Base-by-base conservation (phyloP, 2,329 filamentous ascomycete genomes). In the Pseudogymnoascus sp. region DNA sequence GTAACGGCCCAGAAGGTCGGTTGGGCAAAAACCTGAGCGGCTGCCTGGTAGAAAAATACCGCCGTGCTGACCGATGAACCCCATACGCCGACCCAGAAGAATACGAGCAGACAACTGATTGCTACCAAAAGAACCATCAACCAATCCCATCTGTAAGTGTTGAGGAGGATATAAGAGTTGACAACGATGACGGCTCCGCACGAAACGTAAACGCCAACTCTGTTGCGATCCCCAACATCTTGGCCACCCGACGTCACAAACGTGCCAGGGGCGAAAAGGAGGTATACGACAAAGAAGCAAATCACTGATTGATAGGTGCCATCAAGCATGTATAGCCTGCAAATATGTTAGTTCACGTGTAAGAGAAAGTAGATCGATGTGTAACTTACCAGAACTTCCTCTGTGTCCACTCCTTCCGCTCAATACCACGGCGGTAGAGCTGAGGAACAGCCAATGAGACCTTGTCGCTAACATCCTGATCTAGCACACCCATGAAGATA, bases 141-240 rank as follows among this genome's bases (percentile, higher is more conserved):
- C 93, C 93, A 99, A 75, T 99, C 95, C 95, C 95, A 99, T 65
- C 93, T 86, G 76, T 96, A 97, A 0, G 90, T 96, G 77, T 99
- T 99, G 78, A 97, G 87, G 68, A 99, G 80, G 69, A 99, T 91
- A 78, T 97, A 99, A 65, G 88, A 79, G 76, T 99, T 99, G 80
- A 96, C 96, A 42, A 91, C 88, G 69, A 96, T 78, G 64, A 99
- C 87, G 6, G 91, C 87, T 13, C 90, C 89, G 64, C 90, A 91
- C 2, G 87, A 92, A 69, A 97, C 86, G 74, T 95, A 96, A 62
- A 91, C 84, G 71, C 95, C 95, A 71, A 99, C 88, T 68, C 93
- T 87, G 67, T 87, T 84, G 69, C 91, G 87, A 71, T 97, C 93
- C 65, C 85, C 83, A 26, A 97, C 78, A 68, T 88, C 86, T 61